phyloP scores from a whole-genome alignment of 768 basidiomycete species.

The Boletus vermiculosoides region DNA sequence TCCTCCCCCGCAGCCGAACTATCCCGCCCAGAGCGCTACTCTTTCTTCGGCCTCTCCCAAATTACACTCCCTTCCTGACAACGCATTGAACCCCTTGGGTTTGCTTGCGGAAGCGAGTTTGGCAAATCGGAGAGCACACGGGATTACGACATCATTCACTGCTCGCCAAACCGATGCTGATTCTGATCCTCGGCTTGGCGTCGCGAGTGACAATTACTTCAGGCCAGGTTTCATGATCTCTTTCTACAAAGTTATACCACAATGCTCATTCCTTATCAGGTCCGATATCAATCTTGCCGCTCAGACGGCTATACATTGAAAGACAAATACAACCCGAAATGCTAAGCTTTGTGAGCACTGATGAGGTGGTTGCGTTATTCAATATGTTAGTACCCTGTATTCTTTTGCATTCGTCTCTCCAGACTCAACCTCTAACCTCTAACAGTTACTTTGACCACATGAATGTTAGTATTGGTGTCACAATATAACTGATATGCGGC shows the following conservation, averaged over 20 bases:
- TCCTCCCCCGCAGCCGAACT: slow-evolving; percentile 44
- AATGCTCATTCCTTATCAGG: slow-evolving; percentile 41
- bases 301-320: slow-evolving; percentile 81
- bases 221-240: slow-evolving; percentile 64
- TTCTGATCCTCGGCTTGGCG: slow-evolving; percentile 58
- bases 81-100: slow-evolving; percentile 88
- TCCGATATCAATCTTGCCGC: slow-evolving; percentile 84
- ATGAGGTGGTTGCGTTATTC: slow-evolving; percentile 90
- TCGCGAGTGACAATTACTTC: slow-evolving; percentile 88
- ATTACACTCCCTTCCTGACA: slow-evolving; percentile 89
- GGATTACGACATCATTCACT: slow-evolving; percentile 40
- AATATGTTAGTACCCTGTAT: slow-evolving; percentile 63
- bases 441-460: slow-evolving; percentile 73
- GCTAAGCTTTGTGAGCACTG: slow-evolving; percentile 80
- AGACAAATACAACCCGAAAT: slow-evolving; percentile 92
- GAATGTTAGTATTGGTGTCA: slow-evolving; percentile 48
- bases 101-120: slow-evolving; percentile 88
- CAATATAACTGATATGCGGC: neutral
- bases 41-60: slow-evolving; percentile 65
- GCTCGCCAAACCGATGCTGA: slow-evolving; percentile 38
- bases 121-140: slow-evolving; percentile 65
- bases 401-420: neutral
- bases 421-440: slow-evolving; percentile 6
- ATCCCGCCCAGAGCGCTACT: slow-evolving; percentile 23
- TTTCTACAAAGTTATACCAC: neutral